Base-by-base conservation (phyloP, 768 basidiomycete species). In the Leccinum longicurvipes region DNA sequence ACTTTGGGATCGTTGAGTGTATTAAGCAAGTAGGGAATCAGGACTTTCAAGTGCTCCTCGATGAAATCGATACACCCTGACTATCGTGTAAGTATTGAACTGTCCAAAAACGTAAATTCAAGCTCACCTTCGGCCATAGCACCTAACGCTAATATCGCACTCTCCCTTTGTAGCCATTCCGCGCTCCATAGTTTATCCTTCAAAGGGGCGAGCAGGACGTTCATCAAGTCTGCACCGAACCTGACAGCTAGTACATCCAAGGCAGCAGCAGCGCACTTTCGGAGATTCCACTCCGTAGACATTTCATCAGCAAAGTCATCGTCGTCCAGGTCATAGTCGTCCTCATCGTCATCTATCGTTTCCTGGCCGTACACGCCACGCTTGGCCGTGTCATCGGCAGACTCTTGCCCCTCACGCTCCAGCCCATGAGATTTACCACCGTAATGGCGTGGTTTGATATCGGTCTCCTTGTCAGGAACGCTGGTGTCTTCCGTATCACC, bases 221-320 rank as follows among this genome's bases (percentile, higher is more conserved):
- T 89, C 66, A 99, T 76, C 54, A 98, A 75, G 56, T 98, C 94
- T n/a, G 81, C 81, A 32, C 87, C 86, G 65, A 98, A 98, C 41
- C 92, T 85, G 17, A 98, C 93, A 2, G 94, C 93, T 55, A 99
- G 83, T 25, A 99, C 95, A 70, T 99, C 97, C 55, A 99, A 78
- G 10, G 97, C 97, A 1, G 97, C 97, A 0, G 97, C 97, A 2
- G 94, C 93, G 67, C 97, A 99, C 76, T 99, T 99, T 60, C 97
- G 82, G 58, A 98, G 77, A 74, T 98, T 99, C 97, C 97, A 99
- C 70, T 98, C 95, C 2, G 96, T 96, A 10, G 91, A 89, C 80
- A 92, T 90, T 68, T 98, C 97, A 56, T 98, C 97, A 14, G 93
- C 93, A 62, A 96, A 95, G 21, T 73, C 70, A 56, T 95, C 93